phyloP scores from a whole-genome alignment of 2,329 filamentous ascomycete species.

The Exserohilum rostratum region DNA sequence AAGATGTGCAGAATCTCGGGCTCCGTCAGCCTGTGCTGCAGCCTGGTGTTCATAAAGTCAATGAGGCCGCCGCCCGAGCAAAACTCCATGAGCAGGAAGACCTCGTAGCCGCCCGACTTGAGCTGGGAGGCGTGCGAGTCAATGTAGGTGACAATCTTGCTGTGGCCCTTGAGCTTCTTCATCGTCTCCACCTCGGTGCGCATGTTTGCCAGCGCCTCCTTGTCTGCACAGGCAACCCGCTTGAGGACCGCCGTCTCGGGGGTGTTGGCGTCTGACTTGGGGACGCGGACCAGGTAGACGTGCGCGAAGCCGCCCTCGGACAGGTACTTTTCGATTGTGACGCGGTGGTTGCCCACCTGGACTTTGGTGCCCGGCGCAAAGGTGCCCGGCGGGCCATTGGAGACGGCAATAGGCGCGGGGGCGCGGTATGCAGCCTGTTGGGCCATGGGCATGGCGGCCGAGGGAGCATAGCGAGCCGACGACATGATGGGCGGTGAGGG shows the following conservation, averaged over 20 bases:
- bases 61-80: constrained; percentile 94
- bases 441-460: constrained; percentile 41
- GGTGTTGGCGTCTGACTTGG: constrained; percentile 72
- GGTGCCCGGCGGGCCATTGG: constrained; percentile 67
- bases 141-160: constrained; percentile 95
- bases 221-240: constrained; percentile 94
- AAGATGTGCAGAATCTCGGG: constrained; percentile 98
- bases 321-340: constrained; percentile 94
- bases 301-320: constrained; percentile 98
- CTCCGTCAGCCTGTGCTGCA: constrained; percentile 95
- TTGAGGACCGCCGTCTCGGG: constrained; percentile 87
- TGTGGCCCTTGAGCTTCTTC: constrained; percentile 98
- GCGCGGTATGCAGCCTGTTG: constrained; percentile 47
- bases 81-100: constrained; percentile 98
- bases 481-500: constrained; percentile 46
- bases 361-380: constrained; percentile 96
- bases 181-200: constrained; percentile 98
- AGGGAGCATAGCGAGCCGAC: constrained; percentile 47
- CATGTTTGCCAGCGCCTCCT: constrained; percentile 93
- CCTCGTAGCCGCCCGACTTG: constrained; percentile 91
- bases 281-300: constrained; percentile 92
- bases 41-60: constrained; percentile 98
- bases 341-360: constrained; percentile 88
- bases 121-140: constrained; percentile 97
- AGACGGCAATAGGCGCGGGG: constrained; percentile 34